A percentile compares a stretch with the other conserved stretches of the same genome.
These are phyloP conservation scores for Epicoccum sorghinum DNA, from an alignment of 2,329 filamentous ascomycete species.

Conservation along the genomic window DNA sequence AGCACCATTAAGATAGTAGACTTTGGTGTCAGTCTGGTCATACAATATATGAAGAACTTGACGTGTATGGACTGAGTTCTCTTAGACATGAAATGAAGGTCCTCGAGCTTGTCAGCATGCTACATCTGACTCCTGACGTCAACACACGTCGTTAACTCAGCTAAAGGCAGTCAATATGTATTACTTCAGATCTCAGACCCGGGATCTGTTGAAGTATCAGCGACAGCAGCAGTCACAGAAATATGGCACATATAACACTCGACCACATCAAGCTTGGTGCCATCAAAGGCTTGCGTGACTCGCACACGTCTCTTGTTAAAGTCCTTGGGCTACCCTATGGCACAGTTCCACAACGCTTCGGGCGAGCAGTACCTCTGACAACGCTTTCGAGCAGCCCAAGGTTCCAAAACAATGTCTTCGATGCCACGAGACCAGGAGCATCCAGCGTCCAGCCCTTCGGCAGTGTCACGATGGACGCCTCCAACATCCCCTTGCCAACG, in stretches of 20 bases:
- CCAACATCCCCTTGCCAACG: constrained; percentile 24
- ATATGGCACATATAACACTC: constrained; percentile 12
- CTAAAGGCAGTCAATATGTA: neutral
- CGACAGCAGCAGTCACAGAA: neutral
- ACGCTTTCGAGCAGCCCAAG: neutral
- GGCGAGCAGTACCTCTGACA: constrained; percentile 15
- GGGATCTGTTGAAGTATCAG: neutral
- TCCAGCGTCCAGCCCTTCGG: constrained; percentile 25
- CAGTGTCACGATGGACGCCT: constrained; percentile 22
- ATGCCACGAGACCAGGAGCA: constrained; percentile 19
- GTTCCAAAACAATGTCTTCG: constrained; percentile 12
- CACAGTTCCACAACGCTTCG: constrained; percentile 20
- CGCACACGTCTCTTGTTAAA: constrained; percentile 13
- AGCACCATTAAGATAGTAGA: neutral
- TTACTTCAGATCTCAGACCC: neutral
- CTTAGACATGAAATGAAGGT: neutral
- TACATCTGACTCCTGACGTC: constrained; percentile 13
- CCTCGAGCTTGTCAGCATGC: neutral
- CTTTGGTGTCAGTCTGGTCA: neutral
- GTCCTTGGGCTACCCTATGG: constrained; percentile 20
- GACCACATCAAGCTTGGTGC: constrained; percentile 16
- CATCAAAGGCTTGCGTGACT: constrained; percentile 15
- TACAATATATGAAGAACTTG: neutral
- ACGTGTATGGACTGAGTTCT: neutral
- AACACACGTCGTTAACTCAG: constrained; percentile 11